phyloP scores from a whole-genome alignment of 129 eudicot genomes.

The Ambrosia artemisiifolia region DNA sequence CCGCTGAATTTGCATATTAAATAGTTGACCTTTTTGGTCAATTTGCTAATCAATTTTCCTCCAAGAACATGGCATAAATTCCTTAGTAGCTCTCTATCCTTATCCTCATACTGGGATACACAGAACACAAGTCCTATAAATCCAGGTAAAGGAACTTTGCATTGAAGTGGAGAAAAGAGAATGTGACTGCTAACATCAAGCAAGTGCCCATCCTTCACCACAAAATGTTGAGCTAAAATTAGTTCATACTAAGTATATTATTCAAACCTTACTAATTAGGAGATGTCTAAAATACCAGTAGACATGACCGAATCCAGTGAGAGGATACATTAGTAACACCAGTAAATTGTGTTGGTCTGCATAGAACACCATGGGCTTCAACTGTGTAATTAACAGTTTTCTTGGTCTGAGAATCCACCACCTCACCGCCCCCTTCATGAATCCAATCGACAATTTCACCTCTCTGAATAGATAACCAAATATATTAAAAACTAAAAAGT shows the following conservation, averaged over 20 bases:
- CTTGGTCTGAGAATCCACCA: slow-evolving; percentile 40
- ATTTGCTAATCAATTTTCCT: slow-evolving; percentile 46
- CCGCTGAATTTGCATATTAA: slow-evolving; percentile 64
- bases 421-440: slow-evolving; percentile 76
- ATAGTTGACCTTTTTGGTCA: slow-evolving; percentile 69
- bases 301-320: slow-evolving; percentile 85
- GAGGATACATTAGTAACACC: slow-evolving; percentile 59
- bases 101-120: slow-evolving; percentile 76
- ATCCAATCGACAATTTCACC: slow-evolving; percentile 78
- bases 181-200: slow-evolving; percentile 82
- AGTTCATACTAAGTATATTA: slow-evolving; percentile 7
- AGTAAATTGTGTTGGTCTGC: slow-evolving; percentile 17
- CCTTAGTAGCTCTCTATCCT: slow-evolving; percentile 64
- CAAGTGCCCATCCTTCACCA: slow-evolving; percentile 66
- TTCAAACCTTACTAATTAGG: background rate
- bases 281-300: slow-evolving; percentile 49
- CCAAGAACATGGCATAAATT: slow-evolving; percentile 87
- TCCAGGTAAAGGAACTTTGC: slow-evolving; percentile 80
- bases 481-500: background rate
- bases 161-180: slow-evolving; percentile 89
- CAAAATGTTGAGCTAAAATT: slow-evolving; percentile 26
- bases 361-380: slow-evolving; percentile 66
- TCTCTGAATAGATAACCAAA: slow-evolving; percentile 47
- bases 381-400: slow-evolving; percentile 58
- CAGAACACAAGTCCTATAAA: slow-evolving; percentile 53